Conservation (phyloP, 2,329 filamentous ascomycete genomes). For the Cladophialophora psammophila region DNA sequence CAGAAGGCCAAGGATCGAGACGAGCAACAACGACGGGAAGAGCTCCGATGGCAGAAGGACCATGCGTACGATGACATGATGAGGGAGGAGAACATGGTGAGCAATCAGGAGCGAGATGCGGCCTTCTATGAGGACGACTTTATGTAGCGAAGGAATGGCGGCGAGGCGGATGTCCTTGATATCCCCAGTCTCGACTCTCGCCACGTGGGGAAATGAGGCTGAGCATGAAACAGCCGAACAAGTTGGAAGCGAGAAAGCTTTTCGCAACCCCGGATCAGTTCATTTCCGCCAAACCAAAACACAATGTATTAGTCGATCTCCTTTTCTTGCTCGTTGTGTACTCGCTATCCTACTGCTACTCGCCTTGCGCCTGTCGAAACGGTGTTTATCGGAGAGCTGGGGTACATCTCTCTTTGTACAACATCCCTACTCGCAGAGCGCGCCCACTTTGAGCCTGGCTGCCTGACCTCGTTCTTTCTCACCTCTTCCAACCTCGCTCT, state of each 20-base stretch:
- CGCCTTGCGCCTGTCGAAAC: not conserved
- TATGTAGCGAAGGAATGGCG: constrained; percentile 65
- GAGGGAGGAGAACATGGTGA: constrained; percentile 81
- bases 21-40: constrained; percentile 75
- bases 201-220: constrained; percentile 18
- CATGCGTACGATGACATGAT: constrained; percentile 96
- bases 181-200: no score
- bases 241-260: constrained; percentile 5
- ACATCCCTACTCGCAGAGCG: not conserved
- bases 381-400: not conserved
- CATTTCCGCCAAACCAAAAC: constrained; percentile 12
- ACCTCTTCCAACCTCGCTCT: constrained; percentile 4
- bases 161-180: no score
- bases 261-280: not conserved
- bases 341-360: not conserved
- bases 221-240: constrained; percentile 11
- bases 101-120: constrained; percentile 82
- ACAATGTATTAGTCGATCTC: not conserved
- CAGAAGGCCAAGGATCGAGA: constrained; percentile 51
- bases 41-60: constrained; percentile 94
- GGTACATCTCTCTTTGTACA: constrained; percentile 6
- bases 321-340: not conserved
- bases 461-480: constrained; percentile 12
- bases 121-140: constrained; percentile 87
- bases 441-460: not conserved